Conservation (phyloP, 257 asterid species). For the Gentiana straminea region DNA sequence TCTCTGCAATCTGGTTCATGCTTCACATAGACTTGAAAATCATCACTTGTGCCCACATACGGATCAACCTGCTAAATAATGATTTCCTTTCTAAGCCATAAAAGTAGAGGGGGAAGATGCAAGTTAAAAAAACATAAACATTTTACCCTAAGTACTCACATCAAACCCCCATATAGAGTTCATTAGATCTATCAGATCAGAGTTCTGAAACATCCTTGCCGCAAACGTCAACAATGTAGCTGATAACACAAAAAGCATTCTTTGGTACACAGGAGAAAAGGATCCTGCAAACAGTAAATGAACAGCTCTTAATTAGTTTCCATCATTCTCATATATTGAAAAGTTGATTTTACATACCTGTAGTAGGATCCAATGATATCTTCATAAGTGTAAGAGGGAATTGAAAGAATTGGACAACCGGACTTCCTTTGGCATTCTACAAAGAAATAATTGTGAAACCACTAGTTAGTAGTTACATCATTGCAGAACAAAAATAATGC, state of each 20-base stretch:
- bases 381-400: constrained; percentile 65
- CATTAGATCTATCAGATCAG: constrained; percentile 41
- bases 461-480: not conserved
- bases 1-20: constrained; percentile 40
- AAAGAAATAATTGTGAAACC: constrained; percentile 2
- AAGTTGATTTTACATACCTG: constrained; percentile 28
- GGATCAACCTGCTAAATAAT: constrained; percentile 58
- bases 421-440: constrained; percentile 48
- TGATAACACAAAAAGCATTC: constrained; percentile 70
- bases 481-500: not conserved
- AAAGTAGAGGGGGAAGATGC: not conserved
- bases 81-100: not conserved
- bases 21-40: constrained; percentile 66
- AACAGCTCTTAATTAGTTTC: not conserved
- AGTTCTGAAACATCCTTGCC: constrained; percentile 58
- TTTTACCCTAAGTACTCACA: constrained; percentile 39
- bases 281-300: constrained; percentile 36
- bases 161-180: constrained; percentile 39
- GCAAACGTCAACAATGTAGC: constrained; percentile 67
- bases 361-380: constrained; percentile 51
- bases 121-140: too few relatives aligned
- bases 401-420: constrained; percentile 67
- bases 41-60: constrained; percentile 69
- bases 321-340: not conserved
- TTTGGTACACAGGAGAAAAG: constrained; percentile 53